These are phyloP conservation scores for Eucalyptus grandis DNA, from an alignment of 345 rosid genomes.

Conservation along the genomic window DNA sequence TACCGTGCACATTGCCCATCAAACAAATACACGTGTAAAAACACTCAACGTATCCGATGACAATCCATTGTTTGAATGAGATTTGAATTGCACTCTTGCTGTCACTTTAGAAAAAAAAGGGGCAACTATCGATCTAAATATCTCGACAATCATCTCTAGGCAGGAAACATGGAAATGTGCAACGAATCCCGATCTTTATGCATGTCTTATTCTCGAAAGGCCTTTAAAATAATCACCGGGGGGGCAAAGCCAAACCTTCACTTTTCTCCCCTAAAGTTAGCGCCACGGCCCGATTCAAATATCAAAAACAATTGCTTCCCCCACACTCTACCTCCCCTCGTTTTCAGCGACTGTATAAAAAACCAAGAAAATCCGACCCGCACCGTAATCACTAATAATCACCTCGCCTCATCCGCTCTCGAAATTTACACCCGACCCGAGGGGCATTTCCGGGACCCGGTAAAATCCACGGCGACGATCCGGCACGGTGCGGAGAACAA, in stretches of 20 bases:
- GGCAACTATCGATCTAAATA: not conserved
- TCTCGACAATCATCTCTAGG: not conserved
- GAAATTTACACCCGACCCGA: not conserved
- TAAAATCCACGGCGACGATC: not conserved
- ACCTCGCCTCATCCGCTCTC: not conserved
- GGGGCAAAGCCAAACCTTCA: not conserved
- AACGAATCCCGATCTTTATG: not conserved
- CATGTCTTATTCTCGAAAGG: not conserved
- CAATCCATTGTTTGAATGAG: rapidly evolving
- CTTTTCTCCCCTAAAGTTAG: not conserved
- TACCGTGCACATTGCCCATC: rapidly evolving
- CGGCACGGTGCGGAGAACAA: not conserved
- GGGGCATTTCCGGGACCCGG: not conserved
- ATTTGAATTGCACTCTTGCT: rapidly evolving
- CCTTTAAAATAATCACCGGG: not conserved
- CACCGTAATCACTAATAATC: not conserved
- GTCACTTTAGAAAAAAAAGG: not conserved
- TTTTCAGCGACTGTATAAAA: not conserved
- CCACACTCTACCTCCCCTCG: not conserved
- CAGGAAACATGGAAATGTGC: not conserved
- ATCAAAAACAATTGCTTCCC: not conserved
- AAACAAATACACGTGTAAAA: rapidly evolving
- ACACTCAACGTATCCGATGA: rapidly evolving
- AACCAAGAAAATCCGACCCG: not conserved
- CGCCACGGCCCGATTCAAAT: not conserved